Evolutionary conservation across 2,329 filamentous ascomycete genomes (phyloP), one percentile per base, ranked within the genome.

Genomic region (Phialophora verrucosa): DNA sequence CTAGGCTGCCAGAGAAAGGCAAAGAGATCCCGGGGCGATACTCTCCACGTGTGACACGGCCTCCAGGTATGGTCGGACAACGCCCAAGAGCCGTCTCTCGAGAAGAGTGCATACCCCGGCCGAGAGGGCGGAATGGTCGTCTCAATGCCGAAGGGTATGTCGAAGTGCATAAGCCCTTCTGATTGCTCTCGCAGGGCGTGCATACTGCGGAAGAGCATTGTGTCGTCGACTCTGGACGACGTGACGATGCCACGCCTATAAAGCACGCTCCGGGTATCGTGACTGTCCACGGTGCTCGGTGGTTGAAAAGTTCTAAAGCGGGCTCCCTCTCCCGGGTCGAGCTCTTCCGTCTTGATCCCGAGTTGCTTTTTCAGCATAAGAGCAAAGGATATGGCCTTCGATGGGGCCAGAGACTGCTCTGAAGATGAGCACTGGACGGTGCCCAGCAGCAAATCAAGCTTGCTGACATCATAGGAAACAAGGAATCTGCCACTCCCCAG

Each of bases 11-110:
- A 55, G 25, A 14, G 6, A 14, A 55, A 55, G 17, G 53, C 27
- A 7, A 55, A 55, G 20, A 55, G 25, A 31, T 55, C 53, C 53
- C 25, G 11, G 12, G 53, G 53, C 10, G 53, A 55, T 29, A 55
- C 53, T 14, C 4, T 55, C 27, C 17, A 20, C 27, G 17, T 8
- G 14, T 29, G 1, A 23, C 4, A 31, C 17, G 51, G 51, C 25
- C 17, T 3, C 25, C 51, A 55, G 27, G n/a, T n/a, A 55, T 29
- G 1, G 51, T 17, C 31, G 17, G 10, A 14, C 27, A 7, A 29
- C 4, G 27, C 7, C 27, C 4, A 29, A 2, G 7, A 29, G 7
- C 7, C 27, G 7, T 29, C 27, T 29, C 27, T 29, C 27, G 27
- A 29, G 27, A 29, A 7, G 27, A 3, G 27, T 29, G 27, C 7